These are phyloP conservation scores for Dactylellina drechsleri DNA, from an alignment of 2,329 filamentous ascomycete species.

Conservation along the genomic window DNA sequence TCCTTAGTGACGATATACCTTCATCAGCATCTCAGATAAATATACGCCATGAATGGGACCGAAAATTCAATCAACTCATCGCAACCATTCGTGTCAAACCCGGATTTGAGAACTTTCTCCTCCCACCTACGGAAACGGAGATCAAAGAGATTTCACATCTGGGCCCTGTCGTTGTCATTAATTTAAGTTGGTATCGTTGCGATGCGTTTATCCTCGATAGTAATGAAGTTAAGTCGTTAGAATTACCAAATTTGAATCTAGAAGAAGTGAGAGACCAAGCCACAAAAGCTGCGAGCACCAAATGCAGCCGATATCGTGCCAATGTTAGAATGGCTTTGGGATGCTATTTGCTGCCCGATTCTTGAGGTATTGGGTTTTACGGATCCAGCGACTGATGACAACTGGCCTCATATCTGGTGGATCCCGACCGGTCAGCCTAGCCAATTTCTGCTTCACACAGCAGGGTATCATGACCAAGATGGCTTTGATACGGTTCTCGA, in stretches of 20 bases:
- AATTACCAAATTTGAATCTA: slow-evolving; percentile 26
- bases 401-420: slow-evolving; percentile 60
- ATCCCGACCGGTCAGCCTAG: slow-evolving; percentile 59
- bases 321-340: slow-evolving; percentile 60
- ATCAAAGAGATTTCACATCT: slow-evolving; percentile 53
- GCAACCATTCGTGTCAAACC: slow-evolving; percentile 47
- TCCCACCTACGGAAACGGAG: slow-evolving; percentile 54
- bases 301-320: background rate
- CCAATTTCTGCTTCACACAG: slow-evolving; percentile 60
- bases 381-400: slow-evolving; percentile 14
- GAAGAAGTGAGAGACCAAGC: slow-evolving; percentile 18
- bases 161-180: slow-evolving; percentile 60
- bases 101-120: slow-evolving; percentile 59
- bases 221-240: background rate
- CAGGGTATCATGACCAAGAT: slow-evolving; percentile 58
- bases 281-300: slow-evolving; percentile 44
- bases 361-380: slow-evolving; percentile 58
- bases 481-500: slow-evolving; percentile 59
- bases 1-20: no score
- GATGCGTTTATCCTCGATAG: slow-evolving; percentile 25
- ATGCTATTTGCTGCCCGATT: slow-evolving; percentile 57
- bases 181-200: slow-evolving; percentile 55
- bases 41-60: background rate
- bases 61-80: slow-evolving; percentile 12
- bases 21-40: background rate